Evolutionary conservation across 1,284 basidiomycete species (phyloP), one percentile per base, ranked within the genome.

Genomic region (Rhodotorula sp.): DNA sequence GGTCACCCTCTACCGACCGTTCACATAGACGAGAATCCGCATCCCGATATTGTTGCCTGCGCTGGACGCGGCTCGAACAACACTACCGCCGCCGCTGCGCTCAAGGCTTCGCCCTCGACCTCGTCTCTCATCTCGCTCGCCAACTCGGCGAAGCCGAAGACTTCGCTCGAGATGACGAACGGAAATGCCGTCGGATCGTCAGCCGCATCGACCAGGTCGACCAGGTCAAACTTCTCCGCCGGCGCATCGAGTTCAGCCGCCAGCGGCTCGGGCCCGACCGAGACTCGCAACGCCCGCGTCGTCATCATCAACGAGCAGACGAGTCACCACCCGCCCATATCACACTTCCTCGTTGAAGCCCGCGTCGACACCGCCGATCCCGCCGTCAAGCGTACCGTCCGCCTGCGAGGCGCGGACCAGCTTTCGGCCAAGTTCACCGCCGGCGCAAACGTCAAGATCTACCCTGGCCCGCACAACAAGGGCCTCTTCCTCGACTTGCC

Each of bases 291-390:
- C 39, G 71, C 70, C 20, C 62, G 78, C 10, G 73, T 78, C 44
- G 77, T 77, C 36, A 77, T 79, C 53, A 52, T 79, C 48, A 79
- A 76, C 65, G 78, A 79, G 62, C 77, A 77, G 51, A 74, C 72
- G 15, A 96, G 92, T 15, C 95, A 99, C 81, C 95, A 99, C 78
- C 96, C 95, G 0, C 95, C 95, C 2, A 87, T 98, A 53, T 96
- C 92, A 1, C 89, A 91, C 2, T 97, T 89, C 79, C 88, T 88
- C 75, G 90, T 90, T n/a, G 77, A 79, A 62, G 51, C 66, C 29
- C 49, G 68, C 36, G 54, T 58, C 56, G 29, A 36, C 10, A 52
- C 17, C 9, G 2, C 32, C 10, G 53, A 34, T n/a, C 27, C 8
- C 17, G 63, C 67, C 29, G 46, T 55, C 49, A 49, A 63, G 51